Evolutionary conservation across 176 grass and related monocot genomes (phyloP).

Genomic region (Avena insularis): DNA sequence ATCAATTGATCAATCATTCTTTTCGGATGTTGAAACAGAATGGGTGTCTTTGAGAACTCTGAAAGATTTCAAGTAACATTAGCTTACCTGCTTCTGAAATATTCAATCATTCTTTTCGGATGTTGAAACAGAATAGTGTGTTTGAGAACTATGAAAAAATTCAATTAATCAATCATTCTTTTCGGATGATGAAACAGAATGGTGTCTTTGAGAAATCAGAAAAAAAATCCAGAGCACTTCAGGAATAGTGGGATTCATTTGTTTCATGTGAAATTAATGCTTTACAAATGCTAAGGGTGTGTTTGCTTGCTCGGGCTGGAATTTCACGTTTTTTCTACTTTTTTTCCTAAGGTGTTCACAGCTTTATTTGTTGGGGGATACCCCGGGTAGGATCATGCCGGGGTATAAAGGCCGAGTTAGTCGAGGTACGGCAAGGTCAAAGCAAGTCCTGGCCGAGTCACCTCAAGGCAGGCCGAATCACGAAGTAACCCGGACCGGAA

Average conservation of each 20-base stretch:
- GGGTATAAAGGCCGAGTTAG: too few relatives aligned
- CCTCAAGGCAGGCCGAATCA: too few relatives aligned
- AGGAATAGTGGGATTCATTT: background rate
- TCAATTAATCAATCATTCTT: slow-evolving; percentile 27
- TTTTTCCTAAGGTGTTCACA: too few relatives aligned
- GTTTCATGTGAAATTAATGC: background rate
- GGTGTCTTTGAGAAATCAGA: background rate
- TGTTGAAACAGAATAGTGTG: too few relatives aligned
- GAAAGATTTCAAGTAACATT: background rate
- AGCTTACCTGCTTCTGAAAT: slow-evolving; percentile 26
- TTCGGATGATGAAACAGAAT: background rate
- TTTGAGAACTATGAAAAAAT: too few relatives aligned
- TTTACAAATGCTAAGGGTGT: background rate
- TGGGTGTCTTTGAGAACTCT: background rate
- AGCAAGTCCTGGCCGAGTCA: too few relatives aligned
- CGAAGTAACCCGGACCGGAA: too few relatives aligned
- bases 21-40: background rate
- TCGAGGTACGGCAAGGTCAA: too few relatives aligned
- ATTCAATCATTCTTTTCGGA: background rate
- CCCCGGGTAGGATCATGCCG: too few relatives aligned
- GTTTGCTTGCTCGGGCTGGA: too few relatives aligned
- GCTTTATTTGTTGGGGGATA: too few relatives aligned
- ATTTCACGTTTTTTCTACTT: too few relatives aligned
- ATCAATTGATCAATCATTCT: slow-evolving; percentile 32
- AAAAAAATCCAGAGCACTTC: background rate